Evolutionary conservation across 345 rosid species (phyloP).

Genomic region (Erysimum cheiranthoides): DNA sequence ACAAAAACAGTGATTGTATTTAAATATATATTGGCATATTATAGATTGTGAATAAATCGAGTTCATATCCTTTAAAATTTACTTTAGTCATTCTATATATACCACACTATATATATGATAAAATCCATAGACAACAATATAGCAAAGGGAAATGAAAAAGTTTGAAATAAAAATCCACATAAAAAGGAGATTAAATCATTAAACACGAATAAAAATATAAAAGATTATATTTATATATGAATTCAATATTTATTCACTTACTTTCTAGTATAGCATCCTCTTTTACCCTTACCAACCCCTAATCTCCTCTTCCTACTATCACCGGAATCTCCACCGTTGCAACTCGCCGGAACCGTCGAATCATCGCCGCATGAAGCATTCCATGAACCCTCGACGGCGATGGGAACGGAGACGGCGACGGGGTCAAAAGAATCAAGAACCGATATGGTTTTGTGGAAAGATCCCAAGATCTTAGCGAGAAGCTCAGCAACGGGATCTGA

Average conservation of each 20-base stretch:
- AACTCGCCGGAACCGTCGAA: conserved; percentile 46
- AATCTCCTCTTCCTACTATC: conserved; percentile 58
- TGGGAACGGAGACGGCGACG: conserved; percentile 19
- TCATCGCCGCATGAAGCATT: conserved; percentile 50
- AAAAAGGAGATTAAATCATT: conserved; percentile 19
- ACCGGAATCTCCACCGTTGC: conserved; percentile 57
- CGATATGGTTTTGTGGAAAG: conserved; percentile 58
- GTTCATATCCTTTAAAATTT: conserved; percentile 1
- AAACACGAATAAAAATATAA: not conserved
- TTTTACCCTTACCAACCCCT: conserved; percentile 49
- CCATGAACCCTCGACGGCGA: conserved; percentile 38
- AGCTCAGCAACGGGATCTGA: conserved; percentile 47
- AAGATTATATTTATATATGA: not conserved
- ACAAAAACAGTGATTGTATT: not conserved
- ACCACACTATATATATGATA: conserved; percentile 33
- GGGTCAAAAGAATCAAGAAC: conserved; percentile 42
- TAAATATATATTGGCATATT: not conserved
- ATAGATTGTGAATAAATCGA: conserved; percentile 11
- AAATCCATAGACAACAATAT: conserved; percentile 1
- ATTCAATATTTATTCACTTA: conserved; percentile 42
- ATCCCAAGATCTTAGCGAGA: conserved; percentile 56
- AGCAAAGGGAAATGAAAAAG: conserved; percentile 4
- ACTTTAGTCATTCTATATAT: conserved; percentile 26
- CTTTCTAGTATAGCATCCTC: conserved; percentile 90
- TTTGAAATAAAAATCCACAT: not conserved